Base-by-base conservation (phyloP, 306 rosid genomes). In the Corylus heterophylla region DNA sequence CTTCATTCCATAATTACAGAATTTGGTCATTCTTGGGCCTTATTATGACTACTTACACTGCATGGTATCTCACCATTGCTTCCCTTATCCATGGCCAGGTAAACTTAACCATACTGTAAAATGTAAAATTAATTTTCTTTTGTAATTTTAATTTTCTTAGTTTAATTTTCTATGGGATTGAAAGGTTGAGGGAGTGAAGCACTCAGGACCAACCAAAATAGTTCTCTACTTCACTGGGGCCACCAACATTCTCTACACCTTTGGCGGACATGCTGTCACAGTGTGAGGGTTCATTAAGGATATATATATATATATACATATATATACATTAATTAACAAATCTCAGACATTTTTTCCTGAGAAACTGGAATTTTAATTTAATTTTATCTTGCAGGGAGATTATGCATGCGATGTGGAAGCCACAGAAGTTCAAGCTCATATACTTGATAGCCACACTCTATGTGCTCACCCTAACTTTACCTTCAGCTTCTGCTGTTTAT, bases 391-490 rank as follows among this genome's bases (percentile, higher is more conserved):
- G 87, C 58, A 95, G 99, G 88, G 98, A 95, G 86, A 91, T 95
- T 16, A 95, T 95, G 99, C 98, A 95, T 89, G 99, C 99, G 45
- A 95, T 95, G 98, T 95, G 99, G 99, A 95, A 95, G 86, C 99
- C 99, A 78, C 99, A 90, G 82, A 95, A 95, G 71, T 95, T 93
- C 86, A 95, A 95, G 91, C 27, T 88, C 58, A 95, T 95, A 84
- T 95, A 95, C 88, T 86, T 95, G 80, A 83, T 89, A 3, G 99
- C 99, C 68, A 95, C 99, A 3, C 80, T 95, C 42, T 96, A 93
- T 77, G 99, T 96, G 71, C 82, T 96, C 76, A 96, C 99, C 54
- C 79, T 96, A 52, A 96, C 99, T 54, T 71, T 96, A 77, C 99
- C 99, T 69, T 93, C 99, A 76, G 99, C 99, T 58, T 71, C 96